These are phyloP conservation scores for Saturnispora kantuleensis DNA, from an alignment of 805 yeast genomes.

Conservation along the genomic window DNA sequence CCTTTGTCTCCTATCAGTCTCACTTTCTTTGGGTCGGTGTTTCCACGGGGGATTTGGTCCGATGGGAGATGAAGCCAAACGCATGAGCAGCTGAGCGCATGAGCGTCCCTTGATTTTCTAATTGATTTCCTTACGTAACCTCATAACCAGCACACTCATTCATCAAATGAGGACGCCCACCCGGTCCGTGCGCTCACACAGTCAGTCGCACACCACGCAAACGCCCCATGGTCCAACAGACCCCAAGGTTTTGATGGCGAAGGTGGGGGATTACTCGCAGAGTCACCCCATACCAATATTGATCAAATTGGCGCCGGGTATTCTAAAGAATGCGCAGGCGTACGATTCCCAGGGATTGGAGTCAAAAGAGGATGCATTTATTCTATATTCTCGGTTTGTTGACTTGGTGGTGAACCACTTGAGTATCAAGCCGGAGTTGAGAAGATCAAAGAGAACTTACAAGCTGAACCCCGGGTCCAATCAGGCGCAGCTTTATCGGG, in stretches of 20 bases:
- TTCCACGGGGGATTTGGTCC: slow-evolving; percentile 29
- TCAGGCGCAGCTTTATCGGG: slow-evolving; percentile 20
- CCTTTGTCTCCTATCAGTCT: slow-evolving; percentile 24
- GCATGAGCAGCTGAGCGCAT: neutral
- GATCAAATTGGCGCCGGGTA: slow-evolving; percentile 42
- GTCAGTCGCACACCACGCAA: slow-evolving; percentile 1
- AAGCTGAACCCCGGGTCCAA: slow-evolving; percentile 16
- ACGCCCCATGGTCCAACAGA: slow-evolving; percentile 14
- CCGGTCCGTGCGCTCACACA: neutral
- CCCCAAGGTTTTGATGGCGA: slow-evolving; percentile 30
- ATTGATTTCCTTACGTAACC: too few relatives aligned
- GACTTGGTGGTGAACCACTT: slow-evolving; percentile 44
- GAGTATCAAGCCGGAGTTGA: slow-evolving; percentile 36
- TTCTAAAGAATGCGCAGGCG: slow-evolving; percentile 37
- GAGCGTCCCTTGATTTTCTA: too few relatives aligned
- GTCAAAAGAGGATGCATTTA: slow-evolving; percentile 40
- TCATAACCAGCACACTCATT: too few relatives aligned
- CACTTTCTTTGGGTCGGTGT: slow-evolving; percentile 29
- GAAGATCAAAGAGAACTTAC: slow-evolving; percentile 17
- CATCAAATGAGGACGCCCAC: neutral
- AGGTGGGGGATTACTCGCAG: slow-evolving; percentile 43
- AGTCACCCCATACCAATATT: slow-evolving; percentile 43
- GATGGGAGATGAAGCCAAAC: slow-evolving; percentile 25
- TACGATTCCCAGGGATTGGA: slow-evolving; percentile 30
- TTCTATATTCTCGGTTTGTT: slow-evolving; percentile 47